These are phyloP conservation scores for Macrophomina phaseolina DNA, from an alignment of 2,329 filamentous ascomycete genomes.

Conservation along the genomic window DNA sequence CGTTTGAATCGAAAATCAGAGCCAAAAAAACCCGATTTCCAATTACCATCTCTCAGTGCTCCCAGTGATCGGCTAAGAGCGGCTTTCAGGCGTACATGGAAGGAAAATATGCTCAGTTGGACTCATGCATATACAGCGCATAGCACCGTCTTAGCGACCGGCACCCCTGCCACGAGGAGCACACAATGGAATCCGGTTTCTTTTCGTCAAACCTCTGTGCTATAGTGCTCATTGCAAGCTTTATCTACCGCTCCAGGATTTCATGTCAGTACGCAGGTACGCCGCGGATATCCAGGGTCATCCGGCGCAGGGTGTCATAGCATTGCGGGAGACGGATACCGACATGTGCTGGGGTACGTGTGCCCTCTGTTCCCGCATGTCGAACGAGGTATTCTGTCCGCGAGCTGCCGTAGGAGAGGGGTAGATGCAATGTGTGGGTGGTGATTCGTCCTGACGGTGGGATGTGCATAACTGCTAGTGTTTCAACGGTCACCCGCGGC, in stretches of 20 bases:
- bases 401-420: background rate
- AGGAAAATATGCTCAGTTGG: slow-evolving; percentile 14
- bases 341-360: background rate
- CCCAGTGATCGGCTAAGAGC: slow-evolving; percentile 22
- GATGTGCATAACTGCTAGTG: background rate
- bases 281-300: background rate
- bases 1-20: slow-evolving; percentile 29
- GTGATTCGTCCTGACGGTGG: background rate
- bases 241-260: background rate
- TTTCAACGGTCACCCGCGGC: slow-evolving; percentile 1
- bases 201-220: background rate
- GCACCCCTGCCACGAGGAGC: background rate
- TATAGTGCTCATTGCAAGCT: background rate
- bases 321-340: background rate
- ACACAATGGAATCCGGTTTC: slow-evolving; percentile 15
- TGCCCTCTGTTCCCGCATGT: background rate
- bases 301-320: background rate
- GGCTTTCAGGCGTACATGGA: slow-evolving; percentile 16
- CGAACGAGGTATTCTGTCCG: background rate
- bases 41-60: slow-evolving; percentile 22
- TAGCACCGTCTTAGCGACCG: background rate
- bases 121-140: slow-evolving; percentile 6
- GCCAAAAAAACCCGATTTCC: slow-evolving; percentile 27
- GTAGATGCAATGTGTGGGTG: background rate
- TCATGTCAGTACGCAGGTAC: background rate